These are phyloP conservation scores for Marsdenia floribunda DNA, from an alignment of 257 asterid genomes.

Conservation along the genomic window DNA sequence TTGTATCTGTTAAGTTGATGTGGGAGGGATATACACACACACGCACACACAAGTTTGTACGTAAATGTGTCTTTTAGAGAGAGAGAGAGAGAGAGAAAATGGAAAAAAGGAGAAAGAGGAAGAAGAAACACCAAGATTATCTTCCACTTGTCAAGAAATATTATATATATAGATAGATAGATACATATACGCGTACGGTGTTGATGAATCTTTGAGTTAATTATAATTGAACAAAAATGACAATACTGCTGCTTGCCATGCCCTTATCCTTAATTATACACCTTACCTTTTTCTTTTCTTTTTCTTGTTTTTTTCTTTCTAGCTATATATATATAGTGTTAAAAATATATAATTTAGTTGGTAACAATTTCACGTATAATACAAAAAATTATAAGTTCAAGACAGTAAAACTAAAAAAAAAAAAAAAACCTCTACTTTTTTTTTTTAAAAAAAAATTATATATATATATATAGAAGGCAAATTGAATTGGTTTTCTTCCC, in stretches of 20 bases:
- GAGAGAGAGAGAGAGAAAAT: neutral
- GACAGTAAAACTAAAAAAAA: too few species aligned
- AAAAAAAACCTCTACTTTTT: too few species aligned
- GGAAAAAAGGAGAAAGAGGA: neutral
- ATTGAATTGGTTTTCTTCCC: too few species aligned
- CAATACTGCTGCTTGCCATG: constrained; percentile 12
- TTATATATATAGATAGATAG: neutral
- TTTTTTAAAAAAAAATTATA: too few species aligned
- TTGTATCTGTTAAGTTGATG: neutral
- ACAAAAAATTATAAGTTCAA: too few species aligned
- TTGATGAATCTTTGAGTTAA: neutral
- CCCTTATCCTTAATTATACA: constrained; percentile 2
- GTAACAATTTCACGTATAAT: too few species aligned
- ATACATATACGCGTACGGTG: neutral
- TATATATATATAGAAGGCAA: too few species aligned
- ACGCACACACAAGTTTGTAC: neutral
- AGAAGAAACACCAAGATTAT: neutral
- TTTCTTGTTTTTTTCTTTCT: too few species aligned
- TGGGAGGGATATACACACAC: too few species aligned
- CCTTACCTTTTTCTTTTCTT: neutral
- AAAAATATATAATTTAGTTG: too few species aligned
- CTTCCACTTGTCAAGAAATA: neutral
- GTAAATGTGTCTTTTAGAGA: neutral
- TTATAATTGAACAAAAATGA: constrained; percentile 16
- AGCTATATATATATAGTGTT: too few species aligned